These are phyloP conservation scores for Aspergillus hiratsukae DNA, from an alignment of 2,329 filamentous ascomycete species.

Conservation along the genomic window DNA sequence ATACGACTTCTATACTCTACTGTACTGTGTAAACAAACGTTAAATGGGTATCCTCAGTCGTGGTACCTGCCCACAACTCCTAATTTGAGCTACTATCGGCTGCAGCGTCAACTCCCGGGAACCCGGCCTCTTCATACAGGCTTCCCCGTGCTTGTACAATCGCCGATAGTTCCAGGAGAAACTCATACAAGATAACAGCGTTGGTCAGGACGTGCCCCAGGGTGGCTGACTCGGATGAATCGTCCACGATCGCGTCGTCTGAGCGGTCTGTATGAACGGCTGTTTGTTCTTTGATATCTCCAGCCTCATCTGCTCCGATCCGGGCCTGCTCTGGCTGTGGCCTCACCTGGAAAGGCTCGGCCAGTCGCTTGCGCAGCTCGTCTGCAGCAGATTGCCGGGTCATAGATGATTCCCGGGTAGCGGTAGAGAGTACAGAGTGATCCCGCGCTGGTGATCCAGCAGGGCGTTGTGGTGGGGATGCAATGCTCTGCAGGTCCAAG, in stretches of 20 bases:
- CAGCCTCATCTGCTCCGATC: slow-evolving; percentile 1
- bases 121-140: slow-evolving; percentile 71
- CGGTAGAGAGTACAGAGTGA: slow-evolving; percentile 14
- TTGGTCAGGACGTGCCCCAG: slow-evolving; percentile 78
- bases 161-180: slow-evolving; percentile 71
- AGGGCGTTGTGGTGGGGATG: slow-evolving; percentile 16
- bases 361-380: slow-evolving; percentile 31
- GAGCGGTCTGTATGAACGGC: slow-evolving; percentile 7
- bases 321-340: not conserved
- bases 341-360: slow-evolving; percentile 26
- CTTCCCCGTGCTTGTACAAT: slow-evolving; percentile 70
- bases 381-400: slow-evolving; percentile 24
- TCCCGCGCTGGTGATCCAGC: slow-evolving; percentile 23
- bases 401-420: slow-evolving; percentile 22
- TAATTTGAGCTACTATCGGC: not conserved
- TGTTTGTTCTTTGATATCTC: not conserved
- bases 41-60: not conserved
- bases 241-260: slow-evolving; percentile 15
- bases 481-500: slow-evolving; percentile 9
- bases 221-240: slow-evolving; percentile 51
- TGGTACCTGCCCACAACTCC: not conserved
- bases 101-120: slow-evolving; percentile 26
- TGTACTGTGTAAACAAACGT: not conserved
- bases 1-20: not conserved
- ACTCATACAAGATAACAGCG: slow-evolving; percentile 72